Conservation (phyloP, 441 rosid genomes). For the Euphorbia celastroides region DNA sequence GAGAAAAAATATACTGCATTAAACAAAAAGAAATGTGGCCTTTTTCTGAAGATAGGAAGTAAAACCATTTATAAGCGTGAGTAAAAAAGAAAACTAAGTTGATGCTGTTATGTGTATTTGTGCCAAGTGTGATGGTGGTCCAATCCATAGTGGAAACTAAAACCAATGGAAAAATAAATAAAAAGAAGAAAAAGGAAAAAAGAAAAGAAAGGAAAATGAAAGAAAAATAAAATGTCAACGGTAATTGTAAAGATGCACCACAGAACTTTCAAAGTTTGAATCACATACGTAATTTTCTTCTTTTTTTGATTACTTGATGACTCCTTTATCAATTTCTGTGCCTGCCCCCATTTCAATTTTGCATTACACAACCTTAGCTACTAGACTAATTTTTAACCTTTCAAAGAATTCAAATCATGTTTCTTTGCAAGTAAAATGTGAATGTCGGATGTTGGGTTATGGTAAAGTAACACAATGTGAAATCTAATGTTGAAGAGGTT, state of each 20-base stretch:
- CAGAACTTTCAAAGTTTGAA: too few species aligned
- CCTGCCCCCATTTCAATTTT: conserved; percentile 19
- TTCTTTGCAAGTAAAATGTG: conserved; percentile 15
- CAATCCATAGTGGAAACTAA: conserved; percentile 30
- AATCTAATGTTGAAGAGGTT: neutral
- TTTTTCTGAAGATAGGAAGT: conserved; percentile 32
- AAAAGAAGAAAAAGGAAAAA: neutral
- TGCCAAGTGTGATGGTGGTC: conserved; percentile 62
- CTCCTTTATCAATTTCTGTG: conserved; percentile 48
- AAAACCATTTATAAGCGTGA: conserved; percentile 33
- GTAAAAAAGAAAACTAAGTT: conserved; percentile 35
- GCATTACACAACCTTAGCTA: conserved; percentile 12
- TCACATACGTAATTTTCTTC: too few species aligned
- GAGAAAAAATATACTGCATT: conserved; percentile 13
- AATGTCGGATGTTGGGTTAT: neutral
- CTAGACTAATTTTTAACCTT: conserved; percentile 22
- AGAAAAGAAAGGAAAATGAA: neutral
- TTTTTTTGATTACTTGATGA: conserved; percentile 23
- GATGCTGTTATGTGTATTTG: conserved; percentile 35
- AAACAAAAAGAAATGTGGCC: conserved; percentile 24
- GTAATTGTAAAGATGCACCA: conserved; percentile 27
- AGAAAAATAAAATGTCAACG: conserved; percentile 46
- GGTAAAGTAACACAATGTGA: neutral
- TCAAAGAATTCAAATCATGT: neutral
- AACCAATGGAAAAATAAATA: conserved; percentile 20